These are phyloP conservation scores for Theileria annulata DNA, from an alignment of 169 alveolate species.

Conservation along the genomic window DNA sequence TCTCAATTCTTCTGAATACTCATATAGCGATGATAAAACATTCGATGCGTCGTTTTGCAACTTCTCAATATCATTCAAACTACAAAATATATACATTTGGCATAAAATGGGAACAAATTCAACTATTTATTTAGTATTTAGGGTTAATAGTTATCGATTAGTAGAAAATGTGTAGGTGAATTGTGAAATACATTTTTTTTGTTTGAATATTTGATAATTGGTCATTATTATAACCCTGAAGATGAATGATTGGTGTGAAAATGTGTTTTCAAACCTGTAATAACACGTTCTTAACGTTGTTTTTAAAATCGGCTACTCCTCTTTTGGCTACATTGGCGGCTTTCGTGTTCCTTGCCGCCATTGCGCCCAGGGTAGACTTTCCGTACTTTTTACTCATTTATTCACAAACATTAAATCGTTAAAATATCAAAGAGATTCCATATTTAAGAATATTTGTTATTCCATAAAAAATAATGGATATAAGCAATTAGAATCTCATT, in stretches of 20 bases:
- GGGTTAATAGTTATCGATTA: slow-evolving; percentile 9
- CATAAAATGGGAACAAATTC: no score
- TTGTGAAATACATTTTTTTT: slow-evolving; percentile 19
- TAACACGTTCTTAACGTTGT: slow-evolving; percentile 38
- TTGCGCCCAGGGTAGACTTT: slow-evolving; percentile 66
- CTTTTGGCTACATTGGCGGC: slow-evolving; percentile 63
- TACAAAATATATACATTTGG: background rate
- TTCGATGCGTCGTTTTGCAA: slow-evolving; percentile 35
- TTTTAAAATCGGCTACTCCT: slow-evolving; percentile 38
- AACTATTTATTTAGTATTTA: no score
- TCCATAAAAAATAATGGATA: background rate
- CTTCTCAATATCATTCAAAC: slow-evolving; percentile 38
- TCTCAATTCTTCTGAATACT: slow-evolving; percentile 51
- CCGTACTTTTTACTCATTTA: slow-evolving; percentile 42
- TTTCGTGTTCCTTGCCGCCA: slow-evolving; percentile 71
- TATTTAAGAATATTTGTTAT: background rate
- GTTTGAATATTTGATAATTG: slow-evolving; percentile 15
- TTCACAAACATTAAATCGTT: background rate
- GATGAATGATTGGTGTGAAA: background rate
- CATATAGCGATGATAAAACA: slow-evolving; percentile 47
- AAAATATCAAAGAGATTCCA: background rate
- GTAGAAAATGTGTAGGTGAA: background rate
- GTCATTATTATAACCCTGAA: slow-evolving; percentile 4
- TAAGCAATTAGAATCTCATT: background rate
- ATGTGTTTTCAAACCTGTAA: slow-evolving; percentile 19